Evolutionary conservation across 2,329 filamentous ascomycete genomes (phyloP).

Genomic region (Venturia effusa): DNA sequence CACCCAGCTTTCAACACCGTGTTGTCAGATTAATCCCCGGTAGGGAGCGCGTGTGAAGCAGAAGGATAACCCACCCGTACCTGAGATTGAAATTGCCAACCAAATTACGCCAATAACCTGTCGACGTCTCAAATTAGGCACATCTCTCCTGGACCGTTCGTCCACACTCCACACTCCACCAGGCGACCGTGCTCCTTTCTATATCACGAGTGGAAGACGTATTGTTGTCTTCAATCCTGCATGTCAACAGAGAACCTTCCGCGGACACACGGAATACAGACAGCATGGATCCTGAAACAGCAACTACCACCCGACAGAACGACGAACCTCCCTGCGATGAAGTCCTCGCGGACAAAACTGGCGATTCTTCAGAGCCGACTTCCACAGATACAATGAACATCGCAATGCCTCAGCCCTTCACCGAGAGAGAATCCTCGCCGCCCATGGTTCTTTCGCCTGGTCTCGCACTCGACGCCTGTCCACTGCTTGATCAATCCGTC

Average conservation of each 20-base stretch:
- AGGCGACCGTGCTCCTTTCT: not conserved
- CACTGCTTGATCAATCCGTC: slow-evolving; percentile 51
- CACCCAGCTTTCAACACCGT: not conserved
- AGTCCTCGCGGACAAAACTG: not conserved
- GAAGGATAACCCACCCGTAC: not conserved
- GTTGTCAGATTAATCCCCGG: not conserved
- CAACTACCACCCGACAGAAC: not conserved
- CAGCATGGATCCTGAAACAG: not conserved
- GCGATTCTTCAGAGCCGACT: not conserved
- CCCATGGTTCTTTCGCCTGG: slow-evolving; percentile 35
- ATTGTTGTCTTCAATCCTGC: not conserved
- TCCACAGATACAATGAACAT: not conserved
- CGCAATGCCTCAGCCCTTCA: not conserved
- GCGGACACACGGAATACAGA: not conserved
- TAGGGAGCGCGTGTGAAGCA: not conserved
- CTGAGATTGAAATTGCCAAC: not conserved
- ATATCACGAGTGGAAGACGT: not conserved
- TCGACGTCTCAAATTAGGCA: not conserved
- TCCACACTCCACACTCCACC: not conserved
- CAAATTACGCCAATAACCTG: slow-evolving; percentile 1
- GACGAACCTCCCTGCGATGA: not conserved
- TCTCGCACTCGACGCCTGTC: slow-evolving; percentile 49
- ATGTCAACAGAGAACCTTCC: not conserved
- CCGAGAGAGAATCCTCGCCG: slow-evolving; percentile 6
- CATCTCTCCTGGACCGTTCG: not conserved